These are phyloP conservation scores for Caloboletus firmus DNA, from an alignment of 1,284 basidiomycete species.

Conservation along the genomic window DNA sequence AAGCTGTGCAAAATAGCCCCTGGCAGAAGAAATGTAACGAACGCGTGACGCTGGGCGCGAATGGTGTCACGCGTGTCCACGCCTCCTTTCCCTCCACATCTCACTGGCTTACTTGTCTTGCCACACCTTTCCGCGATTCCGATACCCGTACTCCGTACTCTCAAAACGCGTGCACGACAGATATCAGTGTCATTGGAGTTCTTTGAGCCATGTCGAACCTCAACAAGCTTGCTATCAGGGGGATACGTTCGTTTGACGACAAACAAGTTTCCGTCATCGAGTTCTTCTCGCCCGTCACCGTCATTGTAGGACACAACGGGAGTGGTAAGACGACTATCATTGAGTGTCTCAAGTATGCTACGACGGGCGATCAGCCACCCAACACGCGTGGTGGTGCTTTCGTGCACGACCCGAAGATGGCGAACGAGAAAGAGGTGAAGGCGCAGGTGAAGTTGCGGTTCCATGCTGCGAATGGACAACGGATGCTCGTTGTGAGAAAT, in stretches of 20 bases:
- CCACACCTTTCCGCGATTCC: not conserved
- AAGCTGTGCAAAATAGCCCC: not conserved
- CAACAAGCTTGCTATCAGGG: slow-evolving; percentile 85
- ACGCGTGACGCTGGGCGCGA: too few relatives aligned
- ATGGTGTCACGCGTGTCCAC: not conserved
- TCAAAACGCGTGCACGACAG: not conserved
- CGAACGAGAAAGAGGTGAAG: slow-evolving; percentile 97
- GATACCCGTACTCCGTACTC: not conserved
- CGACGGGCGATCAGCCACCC: slow-evolving; percentile 96
- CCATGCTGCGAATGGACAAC: slow-evolving; percentile 80
- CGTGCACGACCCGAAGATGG: slow-evolving; percentile 98
- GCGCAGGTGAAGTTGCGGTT: slow-evolving; percentile 97
- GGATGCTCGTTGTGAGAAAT: slow-evolving; percentile 93
- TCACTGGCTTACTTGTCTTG: not conserved
- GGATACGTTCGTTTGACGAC: slow-evolving; percentile 92
- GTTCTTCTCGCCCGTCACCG: slow-evolving; percentile 96
- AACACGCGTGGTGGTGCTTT: slow-evolving; percentile 98
- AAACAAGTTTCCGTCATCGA: slow-evolving; percentile 94
- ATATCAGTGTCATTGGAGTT: not conserved
- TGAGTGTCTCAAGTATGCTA: slow-evolving; percentile 98
- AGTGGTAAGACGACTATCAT: slow-evolving; percentile 99
- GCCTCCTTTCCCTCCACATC: not conserved
- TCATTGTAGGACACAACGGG: slow-evolving; percentile 98
- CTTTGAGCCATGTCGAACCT: slow-evolving; percentile 69
- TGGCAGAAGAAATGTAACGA: not conserved